phyloP scores from a whole-genome alignment of 2,329 filamentous ascomycete genomes.

The Clathrospora elynae region DNA sequence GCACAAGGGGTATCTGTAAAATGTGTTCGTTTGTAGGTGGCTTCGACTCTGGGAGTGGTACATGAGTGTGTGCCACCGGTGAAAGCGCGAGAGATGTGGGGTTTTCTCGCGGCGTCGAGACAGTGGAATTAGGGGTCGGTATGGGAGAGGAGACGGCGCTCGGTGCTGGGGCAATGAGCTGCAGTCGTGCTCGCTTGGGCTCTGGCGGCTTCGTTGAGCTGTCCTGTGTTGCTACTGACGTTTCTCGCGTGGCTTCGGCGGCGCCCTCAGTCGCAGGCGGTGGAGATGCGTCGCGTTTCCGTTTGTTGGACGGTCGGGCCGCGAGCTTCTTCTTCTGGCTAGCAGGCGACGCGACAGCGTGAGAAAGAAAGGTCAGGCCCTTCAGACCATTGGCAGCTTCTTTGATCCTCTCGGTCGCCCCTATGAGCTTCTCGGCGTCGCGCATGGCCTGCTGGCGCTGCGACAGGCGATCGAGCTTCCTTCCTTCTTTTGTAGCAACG shows the following conservation, averaged over 20 bases:
- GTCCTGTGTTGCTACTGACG: constrained; percentile 36
- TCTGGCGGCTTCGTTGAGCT: constrained; percentile 34
- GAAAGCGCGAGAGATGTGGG: constrained; percentile 20
- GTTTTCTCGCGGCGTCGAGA: constrained; percentile 15
- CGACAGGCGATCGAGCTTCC: constrained; percentile 72
- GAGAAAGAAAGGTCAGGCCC: constrained; percentile 38
- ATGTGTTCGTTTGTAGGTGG: constrained; percentile 24
- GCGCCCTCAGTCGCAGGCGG: constrained; percentile 26
- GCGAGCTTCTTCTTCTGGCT: constrained; percentile 31
- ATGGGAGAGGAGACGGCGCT: constrained; percentile 16
- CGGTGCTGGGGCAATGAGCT: constrained; percentile 23
- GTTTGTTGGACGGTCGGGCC: constrained; percentile 53
- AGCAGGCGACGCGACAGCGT: constrained; percentile 24
- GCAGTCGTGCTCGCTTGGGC: constrained; percentile 37
- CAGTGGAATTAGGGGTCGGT: constrained; percentile 16
- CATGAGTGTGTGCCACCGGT: constrained; percentile 17
- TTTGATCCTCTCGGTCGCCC: constrained; percentile 41
- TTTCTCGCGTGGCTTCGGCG: constrained; percentile 23
- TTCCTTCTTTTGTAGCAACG: constrained; percentile 79
- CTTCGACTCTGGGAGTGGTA: constrained; percentile 24
- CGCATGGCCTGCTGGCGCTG: constrained; percentile 57
- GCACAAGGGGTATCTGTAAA: constrained; percentile 52
- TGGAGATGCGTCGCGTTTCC: constrained; percentile 60
- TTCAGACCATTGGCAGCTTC: constrained; percentile 44
- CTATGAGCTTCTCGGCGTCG: constrained; percentile 46